phyloP scores from a whole-genome alignment of 371 early-diverging fungal species.

The Rhizopus sp. region DNA sequence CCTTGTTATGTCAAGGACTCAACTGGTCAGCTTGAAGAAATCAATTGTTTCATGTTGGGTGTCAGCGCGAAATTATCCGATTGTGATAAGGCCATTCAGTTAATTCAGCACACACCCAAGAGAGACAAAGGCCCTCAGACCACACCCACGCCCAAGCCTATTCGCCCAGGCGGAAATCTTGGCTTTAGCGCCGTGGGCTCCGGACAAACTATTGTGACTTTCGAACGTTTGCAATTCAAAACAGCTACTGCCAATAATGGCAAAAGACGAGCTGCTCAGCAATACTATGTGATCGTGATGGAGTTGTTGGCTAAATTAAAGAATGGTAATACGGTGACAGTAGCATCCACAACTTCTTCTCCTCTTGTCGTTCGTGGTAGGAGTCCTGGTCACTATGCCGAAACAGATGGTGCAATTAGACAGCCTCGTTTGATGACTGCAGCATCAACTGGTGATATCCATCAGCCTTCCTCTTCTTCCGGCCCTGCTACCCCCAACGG shows the following conservation, averaged over 20 bases:
- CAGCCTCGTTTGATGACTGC: slow-evolving; percentile 1
- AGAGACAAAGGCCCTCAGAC: slow-evolving; percentile 88
- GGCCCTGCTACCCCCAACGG: slow-evolving; percentile 73
- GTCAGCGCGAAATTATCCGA: slow-evolving; percentile 59
- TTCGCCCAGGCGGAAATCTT: slow-evolving; percentile 58
- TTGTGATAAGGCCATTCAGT: slow-evolving; percentile 62
- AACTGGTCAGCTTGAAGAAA: slow-evolving; percentile 22
- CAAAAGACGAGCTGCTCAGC: slow-evolving; percentile 81
- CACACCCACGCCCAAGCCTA: slow-evolving; percentile 58
- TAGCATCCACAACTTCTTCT: slow-evolving; percentile 71
- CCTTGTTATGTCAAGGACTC: slow-evolving; percentile 55
- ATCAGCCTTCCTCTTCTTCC: slow-evolving; percentile 5
- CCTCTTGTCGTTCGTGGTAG: slow-evolving; percentile 87
- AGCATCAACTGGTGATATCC: background rate
- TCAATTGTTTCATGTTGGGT: slow-evolving; percentile 61
- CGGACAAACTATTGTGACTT: slow-evolving; percentile 57
- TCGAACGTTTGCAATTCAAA: slow-evolving; percentile 89
- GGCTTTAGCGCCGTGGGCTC: slow-evolving; percentile 36
- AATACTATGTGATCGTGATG: slow-evolving; percentile 74
- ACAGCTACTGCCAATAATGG: slow-evolving; percentile 90
- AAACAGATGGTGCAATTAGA: slow-evolving; percentile 29
- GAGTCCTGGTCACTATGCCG: slow-evolving; percentile 86
- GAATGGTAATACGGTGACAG: slow-evolving; percentile 44
- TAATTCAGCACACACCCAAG: slow-evolving; percentile 91
- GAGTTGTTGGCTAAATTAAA: slow-evolving; percentile 61